phyloP scores from a whole-genome alignment of 2,329 filamentous ascomycete species.

The Aureobasidium zeae region DNA sequence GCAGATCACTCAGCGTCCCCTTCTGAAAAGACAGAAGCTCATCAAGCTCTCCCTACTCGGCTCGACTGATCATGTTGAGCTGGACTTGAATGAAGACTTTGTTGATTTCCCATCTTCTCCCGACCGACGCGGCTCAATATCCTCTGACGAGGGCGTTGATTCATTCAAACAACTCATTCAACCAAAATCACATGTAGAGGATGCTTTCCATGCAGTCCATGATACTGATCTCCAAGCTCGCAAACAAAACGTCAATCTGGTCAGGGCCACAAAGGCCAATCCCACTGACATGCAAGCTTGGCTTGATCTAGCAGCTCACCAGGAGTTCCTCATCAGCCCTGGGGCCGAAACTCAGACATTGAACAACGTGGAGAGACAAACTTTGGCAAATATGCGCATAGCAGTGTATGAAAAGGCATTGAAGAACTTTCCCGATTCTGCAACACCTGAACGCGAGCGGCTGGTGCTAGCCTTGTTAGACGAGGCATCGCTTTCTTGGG shows the following conservation, averaged over 20 bases:
- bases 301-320: slow-evolving; percentile 69
- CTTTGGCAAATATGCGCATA: slow-evolving; percentile 69
- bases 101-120: neutral
- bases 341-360: slow-evolving; percentile 38
- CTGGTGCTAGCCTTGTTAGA: slow-evolving; percentile 62
- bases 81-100: slow-evolving; percentile 9
- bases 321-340: slow-evolving; percentile 55
- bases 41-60: slow-evolving; percentile 34
- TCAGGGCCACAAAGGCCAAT: slow-evolving; percentile 52
- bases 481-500: slow-evolving; percentile 69
- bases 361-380: slow-evolving; percentile 54
- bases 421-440: slow-evolving; percentile 39
- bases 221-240: slow-evolving; percentile 29
- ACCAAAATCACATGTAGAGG: neutral
- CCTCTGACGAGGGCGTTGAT: neutral
- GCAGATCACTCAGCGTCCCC: slow-evolving; percentile 27
- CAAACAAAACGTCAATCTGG: slow-evolving; percentile 52
- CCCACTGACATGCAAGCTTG: slow-evolving; percentile 63
- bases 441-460: slow-evolving; percentile 42
- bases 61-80: neutral
- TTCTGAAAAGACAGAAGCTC: slow-evolving; percentile 35
- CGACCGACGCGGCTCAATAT: slow-evolving; percentile 8
- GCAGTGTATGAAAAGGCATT: slow-evolving; percentile 73
- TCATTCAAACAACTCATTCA: neutral
- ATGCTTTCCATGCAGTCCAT: neutral